Evolutionary conservation across 352 stramenopile species (phyloP).

Genomic region (Aphanomyces cochlioides): DNA sequence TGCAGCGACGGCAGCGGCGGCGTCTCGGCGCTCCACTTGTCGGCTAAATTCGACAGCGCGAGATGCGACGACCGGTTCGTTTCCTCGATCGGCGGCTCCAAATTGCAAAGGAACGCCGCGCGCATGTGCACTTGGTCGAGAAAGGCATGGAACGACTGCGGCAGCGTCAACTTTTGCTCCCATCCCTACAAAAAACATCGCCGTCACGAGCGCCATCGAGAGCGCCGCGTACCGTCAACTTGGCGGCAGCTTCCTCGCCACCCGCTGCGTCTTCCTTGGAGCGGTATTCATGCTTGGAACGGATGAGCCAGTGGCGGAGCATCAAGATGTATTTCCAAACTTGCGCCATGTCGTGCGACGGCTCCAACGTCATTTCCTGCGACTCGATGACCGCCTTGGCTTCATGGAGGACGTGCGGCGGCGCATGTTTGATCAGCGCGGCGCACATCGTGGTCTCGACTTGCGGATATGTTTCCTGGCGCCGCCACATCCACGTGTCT

Average conservation of each 20-base stretch:
- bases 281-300: constrained; percentile 71
- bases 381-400: constrained; percentile 67
- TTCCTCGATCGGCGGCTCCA: constrained; percentile 72
- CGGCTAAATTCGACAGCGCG: constrained; percentile 73
- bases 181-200: constrained; percentile 29
- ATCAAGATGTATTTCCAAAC: constrained; percentile 80
- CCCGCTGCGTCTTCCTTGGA: constrained; percentile 45
- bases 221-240: no score
- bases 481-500: constrained; percentile 73
- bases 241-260: background rate
- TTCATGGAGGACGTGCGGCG: constrained; percentile 68
- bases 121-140: constrained; percentile 61
- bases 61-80: constrained; percentile 62
- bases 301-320: constrained; percentile 82
- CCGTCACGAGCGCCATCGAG: background rate
- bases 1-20: constrained; percentile 68
- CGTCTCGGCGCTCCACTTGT: constrained; percentile 83
- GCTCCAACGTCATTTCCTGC: constrained; percentile 36
- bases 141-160: constrained; percentile 65
- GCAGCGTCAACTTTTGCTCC: constrained; percentile 56
- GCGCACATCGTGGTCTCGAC: constrained; percentile 71
- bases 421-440: constrained; percentile 76
- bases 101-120: constrained; percentile 66
- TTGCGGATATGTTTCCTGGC: constrained; percentile 61
- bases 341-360: constrained; percentile 62